A percentile compares a stretch with the other conserved stretches of the same genome.
Evolutionary conservation across 441 rosid species (phyloP).

Genomic region (Melastoma candidum): DNA sequence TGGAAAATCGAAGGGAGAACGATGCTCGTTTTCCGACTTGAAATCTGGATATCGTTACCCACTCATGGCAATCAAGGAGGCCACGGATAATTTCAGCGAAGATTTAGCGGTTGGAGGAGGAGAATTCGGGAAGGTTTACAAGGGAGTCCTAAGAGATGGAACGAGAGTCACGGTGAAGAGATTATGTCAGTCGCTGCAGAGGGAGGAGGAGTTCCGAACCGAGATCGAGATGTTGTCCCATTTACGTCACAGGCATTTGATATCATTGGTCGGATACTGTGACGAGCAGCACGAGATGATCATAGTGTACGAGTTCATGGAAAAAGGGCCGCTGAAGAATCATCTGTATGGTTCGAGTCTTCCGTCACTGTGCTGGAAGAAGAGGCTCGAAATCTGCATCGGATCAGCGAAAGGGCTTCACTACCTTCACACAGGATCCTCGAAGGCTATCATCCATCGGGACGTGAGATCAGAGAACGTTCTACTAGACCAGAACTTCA

Average conservation of each 20-base stretch:
- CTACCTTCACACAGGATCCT: constrained; percentile 84
- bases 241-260: constrained; percentile 80
- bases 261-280: constrained; percentile 73
- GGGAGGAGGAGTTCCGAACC: constrained; percentile 59
- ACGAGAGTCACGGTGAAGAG: constrained; percentile 76
- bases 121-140: constrained; percentile 83
- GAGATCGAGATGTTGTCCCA: constrained; percentile 83
- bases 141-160: constrained; percentile 55
- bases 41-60: constrained; percentile 61
- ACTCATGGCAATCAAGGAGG: constrained; percentile 52
- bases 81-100: constrained; percentile 54
- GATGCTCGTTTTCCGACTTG: constrained; percentile 37
- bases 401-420: constrained; percentile 87
- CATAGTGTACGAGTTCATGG: constrained; percentile 82
- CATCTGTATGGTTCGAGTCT: constrained; percentile 47
- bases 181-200: constrained; percentile 46
- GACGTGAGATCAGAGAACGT: constrained; percentile 88
- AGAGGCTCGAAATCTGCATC: constrained; percentile 70
- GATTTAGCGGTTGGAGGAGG: constrained; percentile 65
- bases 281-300: constrained; percentile 71
- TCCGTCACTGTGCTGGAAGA: constrained; percentile 56
- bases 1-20: constrained; percentile 14
- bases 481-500: constrained; percentile 56
- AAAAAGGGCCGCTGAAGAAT: constrained; percentile 61
- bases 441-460: constrained; percentile 71